A percentile compares a stretch with the other conserved stretches of the same genome.
Conservation (phyloP, 495 filamentous ascomycete species). For the Penicillium bovifimosum region DNA sequence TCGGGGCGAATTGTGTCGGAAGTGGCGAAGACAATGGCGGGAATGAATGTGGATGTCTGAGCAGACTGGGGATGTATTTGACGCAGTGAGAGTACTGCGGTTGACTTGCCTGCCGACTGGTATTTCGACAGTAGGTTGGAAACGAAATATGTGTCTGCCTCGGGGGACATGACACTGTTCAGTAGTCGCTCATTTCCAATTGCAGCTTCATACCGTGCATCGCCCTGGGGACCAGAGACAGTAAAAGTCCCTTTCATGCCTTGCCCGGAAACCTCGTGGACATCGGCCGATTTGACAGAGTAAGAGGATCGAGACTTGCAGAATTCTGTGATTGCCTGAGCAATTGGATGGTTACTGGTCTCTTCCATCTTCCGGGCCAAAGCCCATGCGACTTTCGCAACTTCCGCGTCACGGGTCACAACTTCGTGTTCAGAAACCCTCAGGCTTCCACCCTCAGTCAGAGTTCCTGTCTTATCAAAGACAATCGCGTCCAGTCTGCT, state of each 20-base stretch:
- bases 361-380: slow-evolving; percentile 67
- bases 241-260: slow-evolving; percentile 70
- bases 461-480: slow-evolving; percentile 94
- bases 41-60: slow-evolving; percentile 43
- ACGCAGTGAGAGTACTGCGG: slow-evolving; percentile 60
- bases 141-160: slow-evolving; percentile 34
- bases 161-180: slow-evolving; percentile 23
- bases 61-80: slow-evolving; percentile 11
- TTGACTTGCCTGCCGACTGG: slow-evolving; percentile 67
- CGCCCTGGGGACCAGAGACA: slow-evolving; percentile 16
- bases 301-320: slow-evolving; percentile 44
- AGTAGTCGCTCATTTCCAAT: slow-evolving; percentile 84
- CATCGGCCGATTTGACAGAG: slow-evolving; percentile 38
- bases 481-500: slow-evolving; percentile 80
- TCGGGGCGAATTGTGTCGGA: slow-evolving; percentile 77
- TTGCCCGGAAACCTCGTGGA: slow-evolving; percentile 74
- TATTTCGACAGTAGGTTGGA: slow-evolving; percentile 52
- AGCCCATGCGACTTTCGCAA: slow-evolving; percentile 39
- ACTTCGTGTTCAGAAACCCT: slow-evolving; percentile 68
- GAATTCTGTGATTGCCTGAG: slow-evolving; percentile 69
- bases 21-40: slow-evolving; percentile 61
- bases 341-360: slow-evolving; percentile 81
- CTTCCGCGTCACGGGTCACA: slow-evolving; percentile 36
- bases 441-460: slow-evolving; percentile 80
- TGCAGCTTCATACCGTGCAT: slow-evolving; percentile 53